A percentile compares a stretch with the other conserved stretches of the same genome.
These are phyloP conservation scores for Termitomyces sp. DNA, from an alignment of 1,284 basidiomycete genomes.

Conservation along the genomic window DNA sequence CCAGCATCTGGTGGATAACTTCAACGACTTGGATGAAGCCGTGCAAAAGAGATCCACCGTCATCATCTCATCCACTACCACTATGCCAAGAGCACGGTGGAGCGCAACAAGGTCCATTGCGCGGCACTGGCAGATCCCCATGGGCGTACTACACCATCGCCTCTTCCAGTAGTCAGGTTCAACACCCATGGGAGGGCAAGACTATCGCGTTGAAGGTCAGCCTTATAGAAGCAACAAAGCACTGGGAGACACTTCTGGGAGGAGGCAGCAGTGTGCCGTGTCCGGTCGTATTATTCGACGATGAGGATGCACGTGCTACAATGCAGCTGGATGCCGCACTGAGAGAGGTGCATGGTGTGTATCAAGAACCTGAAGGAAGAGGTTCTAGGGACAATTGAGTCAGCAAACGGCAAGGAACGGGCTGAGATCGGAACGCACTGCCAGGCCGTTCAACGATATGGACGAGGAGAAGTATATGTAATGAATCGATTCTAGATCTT, in stretches of 20 bases:
- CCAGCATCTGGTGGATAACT: no score
- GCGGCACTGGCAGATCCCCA: background rate
- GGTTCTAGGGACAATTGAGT: slow-evolving; percentile 15
- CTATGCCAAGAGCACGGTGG: slow-evolving; percentile 37
- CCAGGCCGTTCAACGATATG: slow-evolving; percentile 43
- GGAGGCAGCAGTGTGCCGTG: slow-evolving; percentile 35
- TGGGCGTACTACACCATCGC: slow-evolving; percentile 26
- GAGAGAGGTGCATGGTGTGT: slow-evolving; percentile 15
- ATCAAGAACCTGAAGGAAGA: slow-evolving; percentile 13
- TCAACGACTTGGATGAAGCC: no score
- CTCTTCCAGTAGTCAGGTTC: slow-evolving; percentile 38
- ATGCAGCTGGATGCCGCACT: slow-evolving; percentile 28
- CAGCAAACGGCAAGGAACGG: slow-evolving; percentile 27
- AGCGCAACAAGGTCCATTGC: slow-evolving; percentile 29
- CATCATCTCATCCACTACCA: slow-evolving; percentile 42
- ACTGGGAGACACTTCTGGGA: slow-evolving; percentile 35
- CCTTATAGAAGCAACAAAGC: slow-evolving; percentile 36
- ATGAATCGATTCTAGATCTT: slow-evolving; percentile 1
- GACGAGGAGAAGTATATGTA: slow-evolving; percentile 37
- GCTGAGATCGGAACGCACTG: slow-evolving; percentile 34
- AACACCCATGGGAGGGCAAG: slow-evolving; percentile 44
- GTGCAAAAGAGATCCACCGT: slow-evolving; percentile 27
- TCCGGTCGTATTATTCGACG: slow-evolving; percentile 41
- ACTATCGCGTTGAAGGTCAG: slow-evolving; percentile 35
- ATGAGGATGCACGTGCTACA: slow-evolving; percentile 36